A percentile compares a stretch with the other conserved stretches of the same genome.
phyloP scores from a whole-genome alignment of 306 rosid genomes.

The Trifolium fragiferum region DNA sequence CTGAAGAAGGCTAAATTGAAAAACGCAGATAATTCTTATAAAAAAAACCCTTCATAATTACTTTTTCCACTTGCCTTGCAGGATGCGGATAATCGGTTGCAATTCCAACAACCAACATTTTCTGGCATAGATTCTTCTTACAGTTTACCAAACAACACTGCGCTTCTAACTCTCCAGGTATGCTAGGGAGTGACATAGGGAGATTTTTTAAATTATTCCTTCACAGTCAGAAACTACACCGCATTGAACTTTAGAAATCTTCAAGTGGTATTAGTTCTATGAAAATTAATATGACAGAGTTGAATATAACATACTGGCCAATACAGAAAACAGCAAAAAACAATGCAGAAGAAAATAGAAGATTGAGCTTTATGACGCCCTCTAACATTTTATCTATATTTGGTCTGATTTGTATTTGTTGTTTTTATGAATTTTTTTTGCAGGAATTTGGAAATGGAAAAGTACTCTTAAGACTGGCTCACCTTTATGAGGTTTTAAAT shows the following conservation, averaged over 20 bases:
- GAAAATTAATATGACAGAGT: not conserved
- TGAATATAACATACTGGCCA: not conserved
- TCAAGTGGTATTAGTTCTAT: not conserved
- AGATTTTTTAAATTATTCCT: not conserved
- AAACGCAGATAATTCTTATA: no score
- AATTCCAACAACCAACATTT: slow-evolving; percentile 53
- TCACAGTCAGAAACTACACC: not conserved
- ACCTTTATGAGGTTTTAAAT: slow-evolving; percentile 81
- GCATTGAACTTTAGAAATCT: not conserved
- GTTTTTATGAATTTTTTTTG: slow-evolving; percentile 41
- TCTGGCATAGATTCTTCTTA: slow-evolving; percentile 65
- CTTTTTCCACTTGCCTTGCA: slow-evolving; percentile 45
- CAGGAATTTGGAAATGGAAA: slow-evolving; percentile 83
- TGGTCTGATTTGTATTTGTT: slow-evolving; percentile 10
- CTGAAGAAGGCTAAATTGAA: not conserved
- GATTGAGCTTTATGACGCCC: slow-evolving; percentile 26
- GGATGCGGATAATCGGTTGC: slow-evolving; percentile 63
- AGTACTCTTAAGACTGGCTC: slow-evolving; percentile 82
- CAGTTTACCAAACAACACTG: slow-evolving; percentile 73
- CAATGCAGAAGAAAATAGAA: not conserved
- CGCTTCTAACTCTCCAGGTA: slow-evolving; percentile 79
- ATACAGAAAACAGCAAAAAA: not conserved
- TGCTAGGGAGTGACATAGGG: slow-evolving; percentile 17
- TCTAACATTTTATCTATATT: slow-evolving; percentile 28
- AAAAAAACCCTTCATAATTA: not conserved